Base-by-base conservation (phyloP, 176 grass and related monocot genomes). In the Oryza meyeriana region DNA sequence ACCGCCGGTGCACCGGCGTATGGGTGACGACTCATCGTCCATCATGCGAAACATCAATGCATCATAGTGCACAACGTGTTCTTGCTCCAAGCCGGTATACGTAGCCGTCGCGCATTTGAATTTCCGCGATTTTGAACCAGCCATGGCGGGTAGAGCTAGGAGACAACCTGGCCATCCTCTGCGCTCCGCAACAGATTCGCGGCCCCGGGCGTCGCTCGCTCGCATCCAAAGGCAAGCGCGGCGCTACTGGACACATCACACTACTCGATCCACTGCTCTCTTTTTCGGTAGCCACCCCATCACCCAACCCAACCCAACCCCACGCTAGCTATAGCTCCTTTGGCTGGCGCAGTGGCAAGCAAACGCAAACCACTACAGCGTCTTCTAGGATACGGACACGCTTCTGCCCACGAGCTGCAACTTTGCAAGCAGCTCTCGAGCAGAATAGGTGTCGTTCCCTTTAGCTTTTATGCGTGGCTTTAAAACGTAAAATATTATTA, bases 301-400 rank as follows among this genome's bases (percentile, higher is more conserved):
- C 50, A 20, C 20, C 1, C 35, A 4, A 36, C 35, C 35, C 35
- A 52, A 18, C 48, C 22, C 55, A 59, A 59, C 55, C 55, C 55
- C 52, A 57, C 52, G 52, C 52, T 57, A 20, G 50, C 35, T 36
- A 36, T 0, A 36, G 35, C 35, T 42, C 44, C 61, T 84, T 84
- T 41, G 44, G 72, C 62, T 36, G 4, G 4, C 12, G 30, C 63
- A 8, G 41, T 28, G 40, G 47, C 63, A 22, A 22, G 36, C 55
- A 76, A 32, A 16, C 31, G 57, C 67, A 6, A 59, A 3, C 55
- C n/a, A n/a, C n/a, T n/a, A 7, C 59, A 69, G 48, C 80, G 81
- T 41, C 67, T 79, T 58, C 45, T 36, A 38, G 86, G 80, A 79
- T 65, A 8, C 81, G 32, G 75, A 68, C 69, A 68, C 69, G 48